Percentiles rank a stretch among this genome's conserved stretches.
phyloP scores from a whole-genome alignment of 257 asterid genomes.

The Salvia splendens region DNA sequence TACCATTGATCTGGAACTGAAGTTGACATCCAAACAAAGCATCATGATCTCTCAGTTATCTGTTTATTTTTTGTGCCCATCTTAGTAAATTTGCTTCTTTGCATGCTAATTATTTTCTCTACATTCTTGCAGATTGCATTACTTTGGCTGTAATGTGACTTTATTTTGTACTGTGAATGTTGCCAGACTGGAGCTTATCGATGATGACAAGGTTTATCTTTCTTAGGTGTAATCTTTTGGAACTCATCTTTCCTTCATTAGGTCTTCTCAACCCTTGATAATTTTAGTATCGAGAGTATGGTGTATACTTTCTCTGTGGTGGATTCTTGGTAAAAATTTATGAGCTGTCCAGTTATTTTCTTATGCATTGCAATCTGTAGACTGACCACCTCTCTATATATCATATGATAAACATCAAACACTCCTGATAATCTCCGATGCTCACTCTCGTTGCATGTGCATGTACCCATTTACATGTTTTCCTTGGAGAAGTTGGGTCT shows the following conservation, averaged over 20 bases:
- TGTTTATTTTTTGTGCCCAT: neutral
- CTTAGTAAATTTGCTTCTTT: neutral
- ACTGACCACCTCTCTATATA: neutral
- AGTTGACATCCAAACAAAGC: neutral
- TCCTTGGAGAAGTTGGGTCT: no score
- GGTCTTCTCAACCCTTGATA: neutral
- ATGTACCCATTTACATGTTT: no score
- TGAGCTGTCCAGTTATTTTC: neutral
- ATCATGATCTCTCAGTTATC: neutral
- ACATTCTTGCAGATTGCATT: constrained; percentile 21
- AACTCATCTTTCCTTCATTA: neutral
- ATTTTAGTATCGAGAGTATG: constrained; percentile 2
- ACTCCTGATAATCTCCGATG: neutral
- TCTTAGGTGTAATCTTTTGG: neutral
- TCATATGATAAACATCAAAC: neutral
- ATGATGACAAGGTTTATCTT: neutral
- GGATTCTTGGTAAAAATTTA: constrained; percentile 4
- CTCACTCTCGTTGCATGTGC: neutral
- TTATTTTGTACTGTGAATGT: neutral
- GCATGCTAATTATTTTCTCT: neutral
- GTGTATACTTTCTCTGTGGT: neutral
- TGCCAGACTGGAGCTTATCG: neutral
- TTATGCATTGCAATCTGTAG: neutral
- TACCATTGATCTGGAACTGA: neutral
- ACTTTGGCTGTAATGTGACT: constrained; percentile 1